Evolutionary conservation across 148 eudicot genomes (phyloP).

Genomic region (Rhododendron vialii): DNA sequence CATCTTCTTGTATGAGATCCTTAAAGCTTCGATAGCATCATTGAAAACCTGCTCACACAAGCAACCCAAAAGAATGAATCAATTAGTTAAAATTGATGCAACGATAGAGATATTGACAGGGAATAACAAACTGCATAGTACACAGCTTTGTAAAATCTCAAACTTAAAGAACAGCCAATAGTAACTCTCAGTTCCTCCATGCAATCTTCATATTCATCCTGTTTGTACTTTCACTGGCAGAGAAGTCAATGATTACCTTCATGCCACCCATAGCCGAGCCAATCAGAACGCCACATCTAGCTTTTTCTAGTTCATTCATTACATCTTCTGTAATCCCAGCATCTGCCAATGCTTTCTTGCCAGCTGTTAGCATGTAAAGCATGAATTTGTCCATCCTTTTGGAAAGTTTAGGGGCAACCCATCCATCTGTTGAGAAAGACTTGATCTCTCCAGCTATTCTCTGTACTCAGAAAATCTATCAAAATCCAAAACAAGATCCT

Average conservation of each 20-base stretch:
- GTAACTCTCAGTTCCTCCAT: neutral
- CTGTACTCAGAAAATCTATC: conserved; percentile 31
- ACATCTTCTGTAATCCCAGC: conserved; percentile 75
- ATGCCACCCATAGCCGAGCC: conserved; percentile 99
- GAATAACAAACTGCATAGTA: neutral
- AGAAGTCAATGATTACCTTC: conserved; percentile 51
- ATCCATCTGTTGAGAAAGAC: conserved; percentile 85
- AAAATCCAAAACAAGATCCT: conserved; percentile 10
- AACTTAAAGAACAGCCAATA: neutral
- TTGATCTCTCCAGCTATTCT: conserved; percentile 97
- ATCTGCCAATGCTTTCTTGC: conserved; percentile 89
- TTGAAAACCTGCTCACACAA: conserved; percentile 66
- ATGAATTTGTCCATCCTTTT: conserved; percentile 94
- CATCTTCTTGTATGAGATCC: conserved; percentile 92
- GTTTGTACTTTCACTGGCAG: neutral
- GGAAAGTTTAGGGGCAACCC: conserved; percentile 88
- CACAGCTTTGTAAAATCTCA: neutral
- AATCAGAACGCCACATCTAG: conserved; percentile 85
- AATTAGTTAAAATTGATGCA: neutral
- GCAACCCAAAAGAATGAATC: conserved; percentile 16
- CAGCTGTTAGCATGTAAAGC: conserved; percentile 95
- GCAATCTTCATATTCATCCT: neutral
- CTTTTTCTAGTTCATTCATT: conserved; percentile 69
- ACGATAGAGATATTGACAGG: neutral
- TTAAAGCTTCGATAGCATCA: conserved; percentile 92